Percentiles rank a stretch among this genome's conserved stretches.
phyloP scores from a whole-genome alignment of 495 filamentous ascomycete genomes.

The Penicillium chermesinum region DNA sequence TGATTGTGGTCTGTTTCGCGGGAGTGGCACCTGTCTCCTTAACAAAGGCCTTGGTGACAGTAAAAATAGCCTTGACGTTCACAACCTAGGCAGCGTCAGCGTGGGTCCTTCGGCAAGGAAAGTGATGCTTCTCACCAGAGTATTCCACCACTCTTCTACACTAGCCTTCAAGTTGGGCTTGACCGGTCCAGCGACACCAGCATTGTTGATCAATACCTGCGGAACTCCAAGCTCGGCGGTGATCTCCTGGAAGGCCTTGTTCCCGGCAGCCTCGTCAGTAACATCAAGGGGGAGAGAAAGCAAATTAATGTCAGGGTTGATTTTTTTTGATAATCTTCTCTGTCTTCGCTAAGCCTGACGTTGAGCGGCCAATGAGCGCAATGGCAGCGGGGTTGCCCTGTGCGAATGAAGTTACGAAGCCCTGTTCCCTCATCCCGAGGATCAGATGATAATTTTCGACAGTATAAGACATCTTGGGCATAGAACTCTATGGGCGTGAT shows the following conservation, averaged over 20 bases:
- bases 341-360: constrained; percentile 11
- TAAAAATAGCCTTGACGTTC: constrained; percentile 40
- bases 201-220: constrained; percentile 45
- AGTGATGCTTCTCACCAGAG: constrained; percentile 2
- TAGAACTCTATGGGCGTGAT: not conserved
- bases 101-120: not conserved
- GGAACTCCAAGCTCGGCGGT: constrained; percentile 31
- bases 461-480: no score
- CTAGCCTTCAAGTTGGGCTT: constrained; percentile 18
- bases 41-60: constrained; percentile 35
- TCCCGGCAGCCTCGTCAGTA: constrained; percentile 22
- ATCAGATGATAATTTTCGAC: not conserved
- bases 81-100: constrained; percentile 24
- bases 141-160: constrained; percentile 32
- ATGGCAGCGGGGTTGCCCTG: constrained; percentile 13
- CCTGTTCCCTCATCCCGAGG: constrained; percentile 1
- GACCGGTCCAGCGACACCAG: constrained; percentile 19
- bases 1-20: constrained; percentile 24
- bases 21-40: constrained; percentile 17
- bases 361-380: constrained; percentile 24
- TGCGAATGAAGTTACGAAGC: constrained; percentile 12
- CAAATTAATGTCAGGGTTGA: constrained; percentile 23
- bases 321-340: constrained; percentile 15
- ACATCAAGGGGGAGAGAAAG: constrained; percentile 26
- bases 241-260: constrained; percentile 31